Evolutionary conservation across 768 basidiomycete genomes (phyloP).

Genomic region (Pholiota microspora): DNA sequence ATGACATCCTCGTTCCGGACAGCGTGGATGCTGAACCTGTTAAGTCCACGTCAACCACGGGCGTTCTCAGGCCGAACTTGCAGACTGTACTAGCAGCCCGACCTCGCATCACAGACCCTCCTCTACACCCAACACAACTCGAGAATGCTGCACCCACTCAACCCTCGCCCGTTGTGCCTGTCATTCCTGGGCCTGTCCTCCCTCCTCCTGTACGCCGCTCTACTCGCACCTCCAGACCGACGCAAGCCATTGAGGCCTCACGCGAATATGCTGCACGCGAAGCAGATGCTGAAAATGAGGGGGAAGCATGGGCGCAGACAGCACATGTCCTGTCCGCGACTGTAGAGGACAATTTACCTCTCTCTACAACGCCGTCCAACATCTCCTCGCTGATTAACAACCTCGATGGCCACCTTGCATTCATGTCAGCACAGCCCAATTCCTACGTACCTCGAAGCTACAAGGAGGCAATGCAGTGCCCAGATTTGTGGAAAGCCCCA

Average conservation of each 20-base stretch:
- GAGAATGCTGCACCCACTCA: conserved; percentile 8
- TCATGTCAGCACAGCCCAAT: too few relatives aligned
- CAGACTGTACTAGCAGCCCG: too few relatives aligned
- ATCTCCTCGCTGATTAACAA: not conserved
- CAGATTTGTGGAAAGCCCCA: conserved; percentile 10
- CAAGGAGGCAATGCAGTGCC: conserved; percentile 14
- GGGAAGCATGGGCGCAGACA: too few relatives aligned
- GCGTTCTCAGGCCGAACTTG: conserved; percentile 6
- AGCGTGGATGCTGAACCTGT: too few relatives aligned
- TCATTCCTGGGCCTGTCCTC: too few relatives aligned
- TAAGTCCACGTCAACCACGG: not conserved
- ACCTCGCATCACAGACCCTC: conserved; percentile 5
- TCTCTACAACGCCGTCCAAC: too few relatives aligned
- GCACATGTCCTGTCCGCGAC: too few relatives aligned
- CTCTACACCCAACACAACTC: not conserved
- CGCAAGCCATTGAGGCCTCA: not conserved
- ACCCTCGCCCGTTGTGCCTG: too few relatives aligned
- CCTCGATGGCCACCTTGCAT: not conserved
- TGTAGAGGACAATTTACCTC: too few relatives aligned
- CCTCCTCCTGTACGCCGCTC: not conserved
- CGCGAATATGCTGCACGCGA: not conserved
- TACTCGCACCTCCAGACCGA: not conserved
- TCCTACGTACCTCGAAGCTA: conserved; percentile 4
- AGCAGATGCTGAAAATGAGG: too few relatives aligned
- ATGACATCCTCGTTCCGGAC: not conserved